Base-by-base conservation (phyloP, 2,329 filamentous ascomycete genomes). In the Fusarium sp. region DNA sequence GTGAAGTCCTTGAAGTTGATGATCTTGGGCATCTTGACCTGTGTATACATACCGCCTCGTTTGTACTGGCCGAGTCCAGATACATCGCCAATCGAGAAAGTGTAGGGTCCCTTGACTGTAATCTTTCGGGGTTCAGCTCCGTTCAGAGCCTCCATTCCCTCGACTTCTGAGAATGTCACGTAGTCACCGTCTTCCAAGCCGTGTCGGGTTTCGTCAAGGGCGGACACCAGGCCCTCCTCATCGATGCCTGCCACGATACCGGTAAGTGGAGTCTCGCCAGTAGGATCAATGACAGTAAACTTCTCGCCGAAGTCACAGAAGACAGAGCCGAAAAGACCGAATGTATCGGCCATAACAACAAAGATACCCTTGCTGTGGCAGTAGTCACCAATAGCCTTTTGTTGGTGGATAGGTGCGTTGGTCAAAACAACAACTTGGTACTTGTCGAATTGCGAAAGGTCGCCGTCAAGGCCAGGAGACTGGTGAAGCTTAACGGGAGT, bases 21-120 rank as follows among this genome's bases (percentile, higher is more conserved):
- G 54, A 93, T 88, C 82, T 96, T 97, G 49, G 96, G 96, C 95
- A 97, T 97, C 86, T 98, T 99, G 79, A 98, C 96, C 79, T 99
- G 96, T 38, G 92, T 91, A 79, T 92, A 99, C 61, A 97, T 87
- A 62, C 96, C 96, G 45, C 95, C 95, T 50, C 91, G 88, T 82
- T 92, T 83, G 82, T 99, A 99, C 73, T 92, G 86, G 34, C 96
- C 96, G 34, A 97, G 85, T 7, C 88, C 90, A 23, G 92, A 93
- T 11, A 98, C 93, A 77, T 97, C 93, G 40, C 95, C 96, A 71
- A 99, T 97, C 15, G 93, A 96, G 81, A 99, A 99, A 10, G 94
- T 97, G 78, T 98, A 99, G 5, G 96, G 96, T 1, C 92, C 96
- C 82, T 97, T 97, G 48, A 97, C 94, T 6, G 91, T 93, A 64